Evolutionary conservation across 2,329 filamentous ascomycete species (phyloP).

Genomic region (Exophiala alcalophila): DNA sequence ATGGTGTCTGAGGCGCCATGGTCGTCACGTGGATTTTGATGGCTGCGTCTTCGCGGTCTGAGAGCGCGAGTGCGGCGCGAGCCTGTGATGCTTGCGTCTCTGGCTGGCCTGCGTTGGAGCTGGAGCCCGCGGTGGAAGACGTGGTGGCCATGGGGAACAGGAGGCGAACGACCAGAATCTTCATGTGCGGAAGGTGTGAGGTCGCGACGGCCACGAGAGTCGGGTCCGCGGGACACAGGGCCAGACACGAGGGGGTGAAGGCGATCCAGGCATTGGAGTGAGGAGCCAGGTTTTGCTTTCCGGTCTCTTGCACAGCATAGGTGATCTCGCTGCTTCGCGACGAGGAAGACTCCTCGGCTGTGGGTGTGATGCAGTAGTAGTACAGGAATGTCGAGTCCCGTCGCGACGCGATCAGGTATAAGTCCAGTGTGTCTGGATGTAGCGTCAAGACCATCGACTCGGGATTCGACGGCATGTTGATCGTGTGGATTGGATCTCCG

Average conservation of each 20-base stretch:
- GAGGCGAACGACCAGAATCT: constrained; percentile 58
- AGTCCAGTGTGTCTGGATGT: constrained; percentile 47
- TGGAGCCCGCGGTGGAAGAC: constrained; percentile 6
- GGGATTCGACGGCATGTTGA: constrained; percentile 53
- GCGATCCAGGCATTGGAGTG: constrained; percentile 61
- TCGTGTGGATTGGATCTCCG: constrained; percentile 43
- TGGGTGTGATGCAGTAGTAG: constrained; percentile 46
- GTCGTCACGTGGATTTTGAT: constrained; percentile 60
- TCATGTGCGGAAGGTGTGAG: constrained; percentile 60
- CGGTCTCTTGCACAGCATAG: constrained; percentile 44
- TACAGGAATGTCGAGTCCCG: constrained; percentile 59
- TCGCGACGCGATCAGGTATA: constrained; percentile 54
- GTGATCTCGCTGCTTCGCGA: constrained; percentile 19
- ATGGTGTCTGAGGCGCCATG: constrained; percentile 61
- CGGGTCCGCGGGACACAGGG: constrained; percentile 54
- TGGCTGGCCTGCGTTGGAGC: constrained; percentile 3
- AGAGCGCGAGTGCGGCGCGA: constrained; percentile 35
- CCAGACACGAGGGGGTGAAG: constrained; percentile 59
- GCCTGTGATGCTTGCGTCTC: constrained; percentile 25
- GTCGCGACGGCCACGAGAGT: constrained; percentile 58
- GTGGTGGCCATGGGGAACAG: constrained; percentile 48
- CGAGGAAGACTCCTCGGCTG: constrained; percentile 18
- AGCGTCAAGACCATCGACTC: constrained; percentile 55
- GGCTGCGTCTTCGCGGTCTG: constrained; percentile 58
- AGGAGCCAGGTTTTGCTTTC: constrained; percentile 60